Percentiles rank a stretch among this genome's conserved stretches.
Evolutionary conservation across 1,284 basidiomycete genomes (phyloP).

Genomic region (Ceratobasidium theobromae): DNA sequence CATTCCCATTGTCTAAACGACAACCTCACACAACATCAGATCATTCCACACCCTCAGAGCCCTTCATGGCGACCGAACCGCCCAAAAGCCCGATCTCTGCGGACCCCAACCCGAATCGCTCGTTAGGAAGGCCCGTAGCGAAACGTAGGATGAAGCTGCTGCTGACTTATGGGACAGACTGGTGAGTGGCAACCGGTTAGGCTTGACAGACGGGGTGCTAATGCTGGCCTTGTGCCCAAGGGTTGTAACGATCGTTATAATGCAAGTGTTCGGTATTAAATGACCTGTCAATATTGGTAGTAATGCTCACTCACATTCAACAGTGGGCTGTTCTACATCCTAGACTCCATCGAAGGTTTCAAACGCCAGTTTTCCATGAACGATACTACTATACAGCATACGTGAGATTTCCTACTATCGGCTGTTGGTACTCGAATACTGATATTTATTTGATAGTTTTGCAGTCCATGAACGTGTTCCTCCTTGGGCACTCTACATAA

Average conservation of each 20-base stretch:
- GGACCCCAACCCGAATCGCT: neutral
- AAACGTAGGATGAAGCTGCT: conserved; percentile 18
- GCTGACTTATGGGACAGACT: conserved; percentile 16
- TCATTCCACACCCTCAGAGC: neutral
- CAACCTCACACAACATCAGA: neutral
- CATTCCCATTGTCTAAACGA: neutral
- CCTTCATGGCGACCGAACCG: neutral
- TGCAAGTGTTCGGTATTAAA: conserved; percentile 52
- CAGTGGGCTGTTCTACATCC: conserved; percentile 66
- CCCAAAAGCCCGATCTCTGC: neutral
- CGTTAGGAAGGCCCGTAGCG: neutral
- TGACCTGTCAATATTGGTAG: conserved; percentile 11
- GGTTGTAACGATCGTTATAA: conserved; percentile 67
- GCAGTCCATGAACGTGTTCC: conserved; percentile 85
- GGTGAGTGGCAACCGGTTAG: neutral
- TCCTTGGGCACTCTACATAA: conserved; percentile 38
- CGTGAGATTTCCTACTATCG: neutral
- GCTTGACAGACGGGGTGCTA: neutral
- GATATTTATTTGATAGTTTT: conserved; percentile 43
- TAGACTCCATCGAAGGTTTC: conserved; percentile 77
- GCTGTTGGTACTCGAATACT: conserved; percentile 51
- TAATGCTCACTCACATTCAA: neutral
- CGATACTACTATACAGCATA: conserved; percentile 53
- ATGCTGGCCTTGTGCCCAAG: conserved; percentile 44
- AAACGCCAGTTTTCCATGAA: conserved; percentile 79